Percentiles rank a stretch among this genome's conserved stretches.
Conservation (phyloP, 176 grass and related monocot species). For the Thalia dealbata region DNA sequence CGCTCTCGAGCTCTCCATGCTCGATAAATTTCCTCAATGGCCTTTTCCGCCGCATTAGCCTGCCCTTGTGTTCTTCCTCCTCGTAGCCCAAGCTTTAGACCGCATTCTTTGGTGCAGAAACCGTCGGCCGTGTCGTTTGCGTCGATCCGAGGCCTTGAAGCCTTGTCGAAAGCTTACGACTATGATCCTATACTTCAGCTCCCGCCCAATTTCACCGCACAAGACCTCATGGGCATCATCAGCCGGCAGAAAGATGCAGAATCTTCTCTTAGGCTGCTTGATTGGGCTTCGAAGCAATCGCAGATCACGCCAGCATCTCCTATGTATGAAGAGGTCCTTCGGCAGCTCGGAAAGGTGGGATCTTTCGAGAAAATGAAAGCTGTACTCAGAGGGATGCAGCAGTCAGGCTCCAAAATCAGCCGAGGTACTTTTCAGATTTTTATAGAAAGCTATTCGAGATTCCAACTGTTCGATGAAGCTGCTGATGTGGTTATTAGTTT, state of each 20-base stretch:
- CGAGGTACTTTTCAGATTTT: slow-evolving; percentile 36
- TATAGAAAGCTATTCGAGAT: slow-evolving; percentile 38
- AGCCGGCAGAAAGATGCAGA: slow-evolving; percentile 49
- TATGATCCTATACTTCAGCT: background rate
- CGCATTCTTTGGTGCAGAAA: background rate
- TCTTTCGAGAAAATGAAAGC: slow-evolving; percentile 45
- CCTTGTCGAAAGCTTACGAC: background rate
- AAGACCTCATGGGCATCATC: slow-evolving; percentile 34
- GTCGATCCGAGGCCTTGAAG: background rate
- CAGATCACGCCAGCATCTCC: slow-evolving; percentile 22
- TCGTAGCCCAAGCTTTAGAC: background rate
- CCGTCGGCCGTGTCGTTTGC: background rate
- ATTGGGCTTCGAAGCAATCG: slow-evolving; percentile 32
- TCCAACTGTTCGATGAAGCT: slow-evolving; percentile 48
- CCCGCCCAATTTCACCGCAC: slow-evolving; percentile 29
- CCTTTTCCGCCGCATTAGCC: slow-evolving; percentile 32
- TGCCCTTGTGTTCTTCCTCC: slow-evolving; percentile 25
- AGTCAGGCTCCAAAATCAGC: slow-evolving; percentile 31
- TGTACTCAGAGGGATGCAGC: slow-evolving; percentile 50
- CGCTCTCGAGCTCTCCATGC: slow-evolving; percentile 20
- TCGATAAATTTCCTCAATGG: slow-evolving; percentile 56
- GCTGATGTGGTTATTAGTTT: slow-evolving; percentile 59
- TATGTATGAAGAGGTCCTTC: slow-evolving; percentile 60
- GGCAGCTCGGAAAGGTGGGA: slow-evolving; percentile 45
- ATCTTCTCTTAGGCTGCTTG: slow-evolving; percentile 41